Base-by-base conservation (phyloP, 495 filamentous ascomycete genomes). In the Penicillium salamii region DNA sequence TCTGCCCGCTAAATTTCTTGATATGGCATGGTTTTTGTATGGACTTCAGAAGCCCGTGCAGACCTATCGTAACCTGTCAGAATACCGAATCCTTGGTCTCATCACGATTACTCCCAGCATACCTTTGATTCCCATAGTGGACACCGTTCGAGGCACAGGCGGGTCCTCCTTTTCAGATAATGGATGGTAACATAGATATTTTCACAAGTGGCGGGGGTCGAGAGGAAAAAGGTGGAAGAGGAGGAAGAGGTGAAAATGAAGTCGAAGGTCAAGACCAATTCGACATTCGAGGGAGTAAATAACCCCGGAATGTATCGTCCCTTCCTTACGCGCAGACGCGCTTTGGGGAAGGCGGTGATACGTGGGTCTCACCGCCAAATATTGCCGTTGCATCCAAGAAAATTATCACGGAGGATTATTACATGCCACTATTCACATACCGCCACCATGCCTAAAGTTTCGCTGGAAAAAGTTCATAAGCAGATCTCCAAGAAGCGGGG, bases 21-120 rank as follows among this genome's bases (percentile, higher is more conserved):
- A 99, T 72, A 49, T 91, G 85, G 46, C 82, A 86, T 57, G 86
- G 88, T 58, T 89, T 89, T 39, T 97, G 93, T 39, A 99, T 97
- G 35, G 92, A 97, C 65, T 96, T 96, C 36, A 99, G 85, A 36
- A 96, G 77, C 39, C 90, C 89, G 29, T 97, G 81, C 26, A 99
- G 81, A 41, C 93, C 93, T 95, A 1, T 20, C 24, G 13, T 44
- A 18, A 48, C 31, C 18, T 26, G 40, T 33, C n/a, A 31, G 14
- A 38, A 7, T 29, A n/a, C n/a, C n/a, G n/a, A 33, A 12, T 7
- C 14, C 24, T 50, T 19, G 13, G 38, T 45, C 47, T 41, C 14
- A 26, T 26, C 23, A 26, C 8, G 23, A 4, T 26, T 26, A 8
- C 3, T 18, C 36, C 35, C 44, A 20, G 41, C 54, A 14, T 74